Evolutionary conservation across 257 asterid species (phyloP).

Genomic region (Parsonsia alboflavescens): DNA sequence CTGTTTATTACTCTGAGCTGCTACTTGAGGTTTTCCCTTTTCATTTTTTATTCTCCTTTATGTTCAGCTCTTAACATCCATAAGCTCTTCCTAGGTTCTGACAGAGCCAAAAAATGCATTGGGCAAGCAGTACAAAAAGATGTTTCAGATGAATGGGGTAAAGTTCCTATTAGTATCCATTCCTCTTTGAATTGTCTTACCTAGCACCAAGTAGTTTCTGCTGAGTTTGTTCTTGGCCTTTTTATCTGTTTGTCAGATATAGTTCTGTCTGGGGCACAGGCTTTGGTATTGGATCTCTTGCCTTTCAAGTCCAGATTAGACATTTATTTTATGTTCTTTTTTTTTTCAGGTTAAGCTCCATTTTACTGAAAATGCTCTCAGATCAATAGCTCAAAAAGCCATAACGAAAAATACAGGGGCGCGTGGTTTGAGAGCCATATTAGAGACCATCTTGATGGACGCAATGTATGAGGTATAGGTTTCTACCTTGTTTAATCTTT

Average conservation of each 20-base stretch:
- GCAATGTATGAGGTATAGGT: slow-evolving; percentile 91
- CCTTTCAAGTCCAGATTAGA: not conserved
- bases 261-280: not conserved
- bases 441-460: slow-evolving; percentile 90
- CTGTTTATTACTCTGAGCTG: not conserved
- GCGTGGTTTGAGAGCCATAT: slow-evolving; percentile 83
- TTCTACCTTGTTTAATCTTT: not conserved
- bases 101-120: slow-evolving; percentile 95
- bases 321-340: slow-evolving; percentile 16
- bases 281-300: not conserved
- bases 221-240: not conserved
- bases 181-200: not conserved
- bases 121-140: slow-evolving; percentile 91
- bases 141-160: slow-evolving; percentile 97
- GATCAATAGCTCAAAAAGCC: slow-evolving; percentile 82
- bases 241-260: not conserved
- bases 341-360: slow-evolving; percentile 70
- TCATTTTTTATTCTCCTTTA: not conserved
- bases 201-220: not conserved
- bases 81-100: slow-evolving; percentile 50
- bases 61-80: slow-evolving; percentile 10
- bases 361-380: slow-evolving; percentile 82
- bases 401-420: slow-evolving; percentile 92
- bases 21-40: not conserved
- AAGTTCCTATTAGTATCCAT: slow-evolving; percentile 14